A percentile compares a stretch with the other conserved stretches of the same genome.
phyloP scores from a whole-genome alignment of 495 filamentous ascomycete genomes.

The Lasiosphaeris hirsuta region DNA sequence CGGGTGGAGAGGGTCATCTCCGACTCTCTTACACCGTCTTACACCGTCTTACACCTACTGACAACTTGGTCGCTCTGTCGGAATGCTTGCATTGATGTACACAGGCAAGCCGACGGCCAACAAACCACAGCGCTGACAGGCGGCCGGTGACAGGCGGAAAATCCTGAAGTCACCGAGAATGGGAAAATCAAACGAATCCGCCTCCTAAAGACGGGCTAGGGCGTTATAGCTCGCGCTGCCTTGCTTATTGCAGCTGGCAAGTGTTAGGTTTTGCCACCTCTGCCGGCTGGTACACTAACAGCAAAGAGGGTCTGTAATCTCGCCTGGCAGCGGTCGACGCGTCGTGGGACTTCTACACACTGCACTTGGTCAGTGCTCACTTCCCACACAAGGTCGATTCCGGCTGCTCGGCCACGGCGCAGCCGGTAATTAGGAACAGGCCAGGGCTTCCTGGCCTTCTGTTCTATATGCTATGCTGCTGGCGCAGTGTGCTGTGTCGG shows the following conservation, averaged over 20 bases:
- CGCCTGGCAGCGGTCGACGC: slow-evolving; percentile 5
- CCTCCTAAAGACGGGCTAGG: background rate
- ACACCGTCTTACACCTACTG: background rate
- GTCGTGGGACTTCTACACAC: background rate
- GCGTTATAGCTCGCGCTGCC: slow-evolving; percentile 10
- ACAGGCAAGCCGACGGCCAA: no score
- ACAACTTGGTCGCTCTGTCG: no score
- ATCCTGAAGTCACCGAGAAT: slow-evolving; percentile 2
- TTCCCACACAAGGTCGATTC: slow-evolving; percentile 16
- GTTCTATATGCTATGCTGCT: background rate
- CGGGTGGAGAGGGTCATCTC: background rate
- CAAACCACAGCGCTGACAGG: no score
- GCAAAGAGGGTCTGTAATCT: slow-evolving; percentile 2
- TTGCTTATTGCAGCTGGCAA: background rate
- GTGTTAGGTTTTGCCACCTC: background rate
- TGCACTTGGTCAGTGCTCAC: background rate
- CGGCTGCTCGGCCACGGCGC: slow-evolving; percentile 30
- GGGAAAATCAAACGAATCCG: slow-evolving; percentile 3
- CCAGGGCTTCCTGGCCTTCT: background rate
- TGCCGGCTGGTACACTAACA: background rate
- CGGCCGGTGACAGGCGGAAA: no score
- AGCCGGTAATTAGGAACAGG: slow-evolving; percentile 23
- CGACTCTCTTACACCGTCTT: background rate
- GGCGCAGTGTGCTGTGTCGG: background rate
- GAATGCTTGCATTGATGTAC: no score